phyloP scores from a whole-genome alignment of 148 eudicot species.

The Persicaria tinctoria region DNA sequence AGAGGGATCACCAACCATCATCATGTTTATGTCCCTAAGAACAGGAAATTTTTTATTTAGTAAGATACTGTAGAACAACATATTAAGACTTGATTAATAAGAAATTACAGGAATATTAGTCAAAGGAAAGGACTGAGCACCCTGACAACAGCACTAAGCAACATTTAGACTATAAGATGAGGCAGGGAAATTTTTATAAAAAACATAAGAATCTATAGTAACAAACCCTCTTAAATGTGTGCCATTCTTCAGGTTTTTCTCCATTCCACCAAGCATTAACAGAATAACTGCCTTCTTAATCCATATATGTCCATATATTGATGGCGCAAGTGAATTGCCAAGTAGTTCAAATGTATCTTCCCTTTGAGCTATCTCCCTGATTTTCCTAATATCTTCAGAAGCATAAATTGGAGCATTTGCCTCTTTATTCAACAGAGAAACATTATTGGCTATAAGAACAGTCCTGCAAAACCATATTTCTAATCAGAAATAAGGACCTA shows the following conservation, averaged over 20 bases:
- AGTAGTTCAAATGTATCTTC: conserved; percentile 79
- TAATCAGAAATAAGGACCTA: conserved; percentile 3
- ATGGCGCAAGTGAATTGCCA: conserved; percentile 89
- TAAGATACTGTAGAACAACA: background rate
- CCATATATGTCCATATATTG: conserved; percentile 94
- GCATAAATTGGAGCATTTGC: conserved; percentile 79
- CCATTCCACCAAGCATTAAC: conserved; percentile 91
- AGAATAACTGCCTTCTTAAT: conserved; percentile 92
- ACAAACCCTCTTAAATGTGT: conserved; percentile 95
- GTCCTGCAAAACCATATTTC: conserved; percentile 44
- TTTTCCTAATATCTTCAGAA: conserved; percentile 64
- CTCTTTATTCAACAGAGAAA: conserved; percentile 83
- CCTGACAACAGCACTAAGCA: background rate
- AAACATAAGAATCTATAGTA: conserved; percentile 1
- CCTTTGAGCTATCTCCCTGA: conserved; percentile 70
- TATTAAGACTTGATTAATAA: background rate
- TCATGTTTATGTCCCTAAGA: conserved; percentile 93
- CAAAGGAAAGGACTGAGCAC: background rate
- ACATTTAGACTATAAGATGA: background rate
- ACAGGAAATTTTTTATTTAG: background rate
- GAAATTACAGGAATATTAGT: background rate
- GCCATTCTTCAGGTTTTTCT: conserved; percentile 95
- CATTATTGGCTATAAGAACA: conserved; percentile 90
- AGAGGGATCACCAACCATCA: conserved; percentile 99
- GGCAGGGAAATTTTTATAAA: background rate